phyloP scores from a whole-genome alignment of 2,329 filamentous ascomycete genomes.

The Knufia petricola region DNA sequence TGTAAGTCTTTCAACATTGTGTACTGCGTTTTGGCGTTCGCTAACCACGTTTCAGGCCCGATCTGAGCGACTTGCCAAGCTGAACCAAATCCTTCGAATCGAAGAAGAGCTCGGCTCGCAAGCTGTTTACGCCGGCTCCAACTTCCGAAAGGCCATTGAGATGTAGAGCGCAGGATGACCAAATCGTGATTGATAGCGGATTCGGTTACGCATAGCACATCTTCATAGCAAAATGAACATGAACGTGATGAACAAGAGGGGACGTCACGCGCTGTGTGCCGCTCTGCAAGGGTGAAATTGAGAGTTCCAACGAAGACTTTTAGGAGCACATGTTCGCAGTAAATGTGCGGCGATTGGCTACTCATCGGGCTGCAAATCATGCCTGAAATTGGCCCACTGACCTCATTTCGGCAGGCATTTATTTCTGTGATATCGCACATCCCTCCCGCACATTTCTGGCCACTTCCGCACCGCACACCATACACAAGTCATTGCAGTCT shows the following conservation, averaged over 20 bases:
- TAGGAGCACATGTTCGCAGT: conserved; percentile 2
- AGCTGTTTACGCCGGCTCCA: conserved; percentile 81
- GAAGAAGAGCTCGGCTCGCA: conserved; percentile 95
- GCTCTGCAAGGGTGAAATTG: conserved; percentile 1
- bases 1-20: conserved; percentile 10
- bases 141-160: conserved; percentile 86
- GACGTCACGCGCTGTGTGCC: no score
- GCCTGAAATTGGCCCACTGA: conserved; percentile 1
- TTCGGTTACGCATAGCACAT: no score
- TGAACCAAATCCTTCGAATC: conserved; percentile 99
- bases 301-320: background rate
- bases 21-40: background rate
- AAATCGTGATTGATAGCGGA: no score
- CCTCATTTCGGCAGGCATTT: conserved; percentile 2
- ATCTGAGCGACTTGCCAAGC: conserved; percentile 97
- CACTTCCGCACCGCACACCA: background rate
- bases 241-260: no score
- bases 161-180: conserved; percentile 49
- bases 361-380: background rate
- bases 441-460: background rate
- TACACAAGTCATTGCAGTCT: background rate
- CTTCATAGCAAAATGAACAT: no score
- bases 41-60: conserved; percentile 43
- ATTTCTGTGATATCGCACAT: background rate
- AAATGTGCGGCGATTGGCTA: background rate